Base-by-base conservation (phyloP, 306 rosid species). In the Phaseolus lunatus region DNA sequence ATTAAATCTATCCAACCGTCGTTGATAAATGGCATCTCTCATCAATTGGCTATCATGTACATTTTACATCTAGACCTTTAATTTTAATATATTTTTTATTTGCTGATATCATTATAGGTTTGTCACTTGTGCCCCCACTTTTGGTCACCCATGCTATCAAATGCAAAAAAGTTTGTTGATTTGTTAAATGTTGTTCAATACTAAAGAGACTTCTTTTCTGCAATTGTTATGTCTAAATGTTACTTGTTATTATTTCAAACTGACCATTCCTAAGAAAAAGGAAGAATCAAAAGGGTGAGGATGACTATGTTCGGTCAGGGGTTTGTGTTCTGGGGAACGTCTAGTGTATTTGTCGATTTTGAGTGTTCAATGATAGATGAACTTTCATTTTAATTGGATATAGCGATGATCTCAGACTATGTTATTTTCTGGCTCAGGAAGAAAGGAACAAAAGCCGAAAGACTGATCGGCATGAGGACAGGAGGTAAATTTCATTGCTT, bases 401-500 rank as follows among this genome's bases (percentile, higher is more conserved):
- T 66, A 78, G 76, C 35, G 8, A 50, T 75, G 37, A 37, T 76
- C 81, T 86, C 75, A 83, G 37, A 52, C 29, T 77, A 56, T 79
- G 83, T 66, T 83, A 78, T 67, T 80, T 78, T 68, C 75, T 83
- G 79, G 75, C 79, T 82, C 96, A 96, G 99, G 99, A 91, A 78
- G 99, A 96, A 81, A 92, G 88, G 84, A 88, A 81, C 92, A 92
- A 86, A 84, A 72, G 82, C 63, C 89, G 90, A 79, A 91, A 89
- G 89, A 81, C 80, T 77, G 97, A 89, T 56, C 90, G 91, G 23
- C 48, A 67, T 65, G 98, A 96, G 72, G 98, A 93, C 48, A 89
- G 87, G 83, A 93, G 96, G 98, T 92, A 83, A 67, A 10, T 65
- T 71, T 50, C 47, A 35, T 43, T 61, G 53, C 63, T 52, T 59